A percentile compares a stretch with the other conserved stretches of the same genome.
Evolutionary conservation across 768 basidiomycete species (phyloP).

Genomic region (Tricholoma saponaceum): DNA sequence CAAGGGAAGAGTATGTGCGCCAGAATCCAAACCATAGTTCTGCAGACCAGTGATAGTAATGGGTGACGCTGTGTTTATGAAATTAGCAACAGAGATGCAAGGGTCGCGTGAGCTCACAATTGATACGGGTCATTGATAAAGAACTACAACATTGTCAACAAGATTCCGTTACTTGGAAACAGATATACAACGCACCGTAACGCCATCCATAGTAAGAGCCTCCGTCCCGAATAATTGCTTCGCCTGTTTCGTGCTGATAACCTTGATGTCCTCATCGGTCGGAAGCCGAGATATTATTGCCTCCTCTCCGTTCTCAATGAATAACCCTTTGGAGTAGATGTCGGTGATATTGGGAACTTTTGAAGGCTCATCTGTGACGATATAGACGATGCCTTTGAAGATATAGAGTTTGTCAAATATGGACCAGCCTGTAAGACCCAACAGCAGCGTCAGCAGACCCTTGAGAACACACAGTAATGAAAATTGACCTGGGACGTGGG

Average conservation of each 20-base stretch:
- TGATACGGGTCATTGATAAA: slow-evolving; percentile 83
- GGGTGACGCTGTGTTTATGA: slow-evolving; percentile 57
- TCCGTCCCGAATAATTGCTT: slow-evolving; percentile 61
- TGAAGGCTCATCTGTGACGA: slow-evolving; percentile 73
- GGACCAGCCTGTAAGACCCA: slow-evolving; percentile 73
- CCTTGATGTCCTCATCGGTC: slow-evolving; percentile 71
- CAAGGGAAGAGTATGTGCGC: slow-evolving; percentile 84
- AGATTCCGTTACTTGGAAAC: neutral
- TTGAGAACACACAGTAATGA: neutral
- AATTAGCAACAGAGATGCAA: neutral
- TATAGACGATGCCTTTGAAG: slow-evolving; percentile 74
- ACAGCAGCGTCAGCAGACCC: neutral
- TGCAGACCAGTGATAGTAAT: slow-evolving; percentile 93
- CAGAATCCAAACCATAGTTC: slow-evolving; percentile 92
- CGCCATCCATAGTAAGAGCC: slow-evolving; percentile 77
- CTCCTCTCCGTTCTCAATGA: slow-evolving; percentile 53
- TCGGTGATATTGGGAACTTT: slow-evolving; percentile 58
- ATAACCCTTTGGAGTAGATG: slow-evolving; percentile 68
- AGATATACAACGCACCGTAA: slow-evolving; percentile 43
- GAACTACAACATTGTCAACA: slow-evolving; percentile 42
- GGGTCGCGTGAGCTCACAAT: slow-evolving; percentile 49
- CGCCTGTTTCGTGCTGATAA: slow-evolving; percentile 70
- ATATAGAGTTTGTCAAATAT: slow-evolving; percentile 82
- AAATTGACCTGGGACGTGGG: slow-evolving; percentile 69
- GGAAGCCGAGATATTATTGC: slow-evolving; percentile 62